Base-by-base conservation (phyloP, 345 rosid species). In the Lepidium africanum region DNA sequence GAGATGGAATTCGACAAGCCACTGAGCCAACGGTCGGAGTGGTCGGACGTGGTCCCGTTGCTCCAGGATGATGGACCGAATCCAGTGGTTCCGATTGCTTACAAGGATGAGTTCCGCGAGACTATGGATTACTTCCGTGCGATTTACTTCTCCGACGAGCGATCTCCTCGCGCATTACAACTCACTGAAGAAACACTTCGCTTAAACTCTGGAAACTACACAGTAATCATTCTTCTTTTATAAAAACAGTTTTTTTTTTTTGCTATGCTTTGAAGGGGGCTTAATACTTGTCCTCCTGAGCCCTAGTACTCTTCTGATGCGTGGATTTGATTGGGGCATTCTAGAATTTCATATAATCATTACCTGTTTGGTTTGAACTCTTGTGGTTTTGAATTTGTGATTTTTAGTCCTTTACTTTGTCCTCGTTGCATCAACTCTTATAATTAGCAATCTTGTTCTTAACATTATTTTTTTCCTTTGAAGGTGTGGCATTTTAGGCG, bases 401-500 rank as follows among this genome's bases (percentile, higher is more conserved):
- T 65, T 30, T n/a, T 32, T 4, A 14, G 17, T 30, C 9, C 12
- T 39, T 23, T 66, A 7, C 17, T 66, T n/a, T 1, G 9, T 36
- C 19, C 10, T 47, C 6, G 12, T 55, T 46, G 45, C 37, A 27
- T 36, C 45, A n/a, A 17, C 19, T 8, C 55, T 53, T 70, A 47
- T 35, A 42, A n/a, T 21, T 62, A 36, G 2, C 23, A 21, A 21
- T 21, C 23, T 21, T 21, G 23, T 21, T 21, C 23, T 21, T 21
- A 21, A 21, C 23, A 2, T n/a, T n/a, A 21, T 21, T 21, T 8
- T n/a, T 56, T 40, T 37, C 55, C 9, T 65, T 39, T 77, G 77
- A 74, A 94, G 96, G 96, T 91, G 59, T 94, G 99, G 99, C 91
- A 89, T 64, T 94, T 91, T 67, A 89, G 97, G 84, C 85, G 96